Evolutionary conservation across 1,139 yeast species (phyloP).

Genomic region (Candida gigantensis): DNA sequence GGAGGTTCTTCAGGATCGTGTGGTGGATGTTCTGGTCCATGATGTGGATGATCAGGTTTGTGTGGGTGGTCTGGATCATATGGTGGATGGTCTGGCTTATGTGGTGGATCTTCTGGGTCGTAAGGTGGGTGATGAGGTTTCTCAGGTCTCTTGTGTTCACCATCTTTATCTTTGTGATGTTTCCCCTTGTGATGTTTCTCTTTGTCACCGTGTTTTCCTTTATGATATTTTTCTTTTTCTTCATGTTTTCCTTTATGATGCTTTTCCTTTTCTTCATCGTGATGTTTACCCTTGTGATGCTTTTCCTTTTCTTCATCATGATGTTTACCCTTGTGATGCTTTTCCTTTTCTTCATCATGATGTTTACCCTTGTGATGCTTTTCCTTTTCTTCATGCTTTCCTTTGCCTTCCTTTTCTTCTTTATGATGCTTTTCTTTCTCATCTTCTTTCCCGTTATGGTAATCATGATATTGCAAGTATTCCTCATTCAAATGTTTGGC

Average conservation of each 20-base stretch:
- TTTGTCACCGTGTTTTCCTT: constrained; percentile 2
- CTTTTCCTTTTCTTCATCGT: neutral
- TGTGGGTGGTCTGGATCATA: constrained; percentile 5
- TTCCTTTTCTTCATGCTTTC: neutral
- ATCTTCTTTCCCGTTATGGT: neutral
- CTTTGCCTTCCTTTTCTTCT: too few species aligned
- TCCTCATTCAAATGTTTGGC: too few species aligned
- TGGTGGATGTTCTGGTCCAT: constrained; percentile 4
- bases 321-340: neutral
- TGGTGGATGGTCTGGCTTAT: constrained; percentile 1
- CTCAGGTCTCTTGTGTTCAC: constrained; percentile 5
- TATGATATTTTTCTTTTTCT: neutral
- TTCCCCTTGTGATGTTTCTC: constrained; percentile 4
- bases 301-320: neutral
- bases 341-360: constrained; percentile 8
- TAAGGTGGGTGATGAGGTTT: constrained; percentile 4
- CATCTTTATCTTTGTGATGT: constrained; percentile 4
- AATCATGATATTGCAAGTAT: too few species aligned
- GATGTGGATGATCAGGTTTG: constrained; percentile 7
- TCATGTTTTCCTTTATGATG: too few species aligned
- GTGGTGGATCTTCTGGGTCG: neutral
- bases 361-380: constrained; percentile 3
- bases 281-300: neutral
- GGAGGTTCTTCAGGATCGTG: constrained; percentile 5
- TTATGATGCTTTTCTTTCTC: too few species aligned